Conservation (phyloP, 2,329 filamentous ascomycete genomes). For the Aspergillus japonicus region DNA sequence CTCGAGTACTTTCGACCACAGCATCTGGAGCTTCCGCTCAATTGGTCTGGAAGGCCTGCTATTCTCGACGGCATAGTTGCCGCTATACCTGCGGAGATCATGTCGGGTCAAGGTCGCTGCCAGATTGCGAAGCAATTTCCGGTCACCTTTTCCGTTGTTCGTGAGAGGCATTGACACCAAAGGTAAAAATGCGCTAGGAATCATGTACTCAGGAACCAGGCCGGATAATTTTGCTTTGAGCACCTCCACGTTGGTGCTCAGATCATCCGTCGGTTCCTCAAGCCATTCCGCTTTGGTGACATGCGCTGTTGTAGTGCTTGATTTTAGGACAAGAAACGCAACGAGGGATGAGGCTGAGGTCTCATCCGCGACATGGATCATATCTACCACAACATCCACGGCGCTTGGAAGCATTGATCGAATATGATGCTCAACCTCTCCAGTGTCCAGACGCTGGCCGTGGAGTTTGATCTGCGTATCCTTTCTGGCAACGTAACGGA, state of each 20-base stretch:
- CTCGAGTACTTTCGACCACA: neutral
- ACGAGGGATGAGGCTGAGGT: neutral
- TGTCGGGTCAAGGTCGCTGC: neutral
- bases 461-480: slow-evolving; percentile 44
- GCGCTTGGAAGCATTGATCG: neutral
- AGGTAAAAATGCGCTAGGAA: neutral
- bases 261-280: neutral
- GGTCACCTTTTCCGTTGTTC: neutral
- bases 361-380: neutral
- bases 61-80: neutral
- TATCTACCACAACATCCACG: neutral
- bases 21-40: neutral
- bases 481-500: slow-evolving; percentile 47
- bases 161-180: neutral
- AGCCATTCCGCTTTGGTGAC: neutral
- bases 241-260: neutral
- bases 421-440: neutral
- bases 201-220: neutral
- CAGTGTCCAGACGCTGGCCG: neutral
- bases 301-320: neutral
- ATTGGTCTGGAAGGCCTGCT: neutral
- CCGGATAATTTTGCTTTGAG: neutral
- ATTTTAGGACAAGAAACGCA: neutral
- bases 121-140: neutral
- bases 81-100: neutral